phyloP scores from a whole-genome alignment of 495 filamentous ascomycete species.

The Xylaria castorea region DNA sequence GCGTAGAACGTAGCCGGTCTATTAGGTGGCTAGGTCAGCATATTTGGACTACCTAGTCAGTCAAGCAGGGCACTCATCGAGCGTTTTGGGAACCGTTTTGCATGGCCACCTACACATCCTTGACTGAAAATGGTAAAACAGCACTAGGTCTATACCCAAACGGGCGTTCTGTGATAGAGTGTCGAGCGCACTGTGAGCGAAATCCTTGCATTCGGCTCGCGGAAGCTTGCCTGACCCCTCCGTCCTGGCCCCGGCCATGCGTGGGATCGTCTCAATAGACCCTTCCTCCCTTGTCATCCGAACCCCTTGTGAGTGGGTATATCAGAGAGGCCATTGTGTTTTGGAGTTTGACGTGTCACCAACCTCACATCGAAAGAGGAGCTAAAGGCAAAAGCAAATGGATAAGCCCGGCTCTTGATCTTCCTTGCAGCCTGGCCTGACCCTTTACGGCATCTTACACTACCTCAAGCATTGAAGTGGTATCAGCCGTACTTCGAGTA shows the following conservation, averaged over 20 bases:
- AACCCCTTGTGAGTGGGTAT: conserved; percentile 18
- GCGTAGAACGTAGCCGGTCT: not conserved
- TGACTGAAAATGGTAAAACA: conserved; percentile 17
- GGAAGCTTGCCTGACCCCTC: conserved; percentile 27
- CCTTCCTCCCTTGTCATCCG: conserved; percentile 1
- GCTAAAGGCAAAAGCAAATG: conserved; percentile 8
- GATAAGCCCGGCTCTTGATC: conserved; percentile 18
- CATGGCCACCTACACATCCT: conserved; percentile 15
- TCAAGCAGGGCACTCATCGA: conserved; percentile 15
- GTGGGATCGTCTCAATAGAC: conserved; percentile 28
- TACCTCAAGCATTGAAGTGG: conserved; percentile 9
- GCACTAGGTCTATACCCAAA: conserved; percentile 7
- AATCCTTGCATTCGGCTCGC: conserved; percentile 26
- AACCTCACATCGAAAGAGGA: conserved; percentile 12
- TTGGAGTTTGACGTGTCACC: conserved; percentile 24
- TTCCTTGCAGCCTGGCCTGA: conserved; percentile 16
- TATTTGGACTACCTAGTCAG: not conserved
- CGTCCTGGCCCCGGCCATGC: conserved; percentile 3
- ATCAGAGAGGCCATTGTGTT: conserved; percentile 10
- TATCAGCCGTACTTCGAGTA: conserved; percentile 10
- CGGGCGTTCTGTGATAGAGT: not conserved
- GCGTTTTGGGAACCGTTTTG: conserved; percentile 26
- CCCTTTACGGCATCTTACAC: conserved; percentile 12
- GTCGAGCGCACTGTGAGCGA: conserved; percentile 9
- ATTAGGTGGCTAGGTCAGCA: not conserved